Percentiles rank a stretch among this genome's conserved stretches.
phyloP scores from a whole-genome alignment of 108 stramenopile genomes.

The Aureococcus anophagefferens region DNA sequence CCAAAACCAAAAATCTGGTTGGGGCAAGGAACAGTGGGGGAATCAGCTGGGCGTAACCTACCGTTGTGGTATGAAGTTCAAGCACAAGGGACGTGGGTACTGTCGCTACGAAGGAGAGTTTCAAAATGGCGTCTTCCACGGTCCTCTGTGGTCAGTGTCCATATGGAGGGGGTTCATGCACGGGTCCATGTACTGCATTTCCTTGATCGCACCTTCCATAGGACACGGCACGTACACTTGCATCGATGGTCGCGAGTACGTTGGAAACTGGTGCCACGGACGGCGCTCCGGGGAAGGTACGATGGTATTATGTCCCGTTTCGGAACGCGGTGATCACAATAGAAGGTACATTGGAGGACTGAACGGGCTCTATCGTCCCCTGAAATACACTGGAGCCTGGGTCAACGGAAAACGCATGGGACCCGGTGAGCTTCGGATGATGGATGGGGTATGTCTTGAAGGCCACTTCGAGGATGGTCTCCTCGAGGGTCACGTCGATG shows the following conservation, averaged over 20 bases:
- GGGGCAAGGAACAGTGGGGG: constrained; percentile 8
- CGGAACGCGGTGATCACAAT: constrained; percentile 4
- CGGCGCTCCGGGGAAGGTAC: constrained; percentile 3
- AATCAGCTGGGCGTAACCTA: neutral
- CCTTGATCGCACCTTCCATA: too few species aligned
- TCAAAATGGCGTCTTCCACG: constrained; percentile 6
- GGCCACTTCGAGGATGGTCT: neutral
- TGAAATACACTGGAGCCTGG: constrained; percentile 9
- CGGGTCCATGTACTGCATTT: too few species aligned
- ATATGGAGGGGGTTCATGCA: too few species aligned
- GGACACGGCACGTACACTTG: constrained; percentile 3
- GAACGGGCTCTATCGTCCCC: constrained; percentile 3
- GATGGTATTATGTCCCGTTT: neutral
- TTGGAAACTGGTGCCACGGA: neutral
- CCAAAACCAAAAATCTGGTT: neutral
- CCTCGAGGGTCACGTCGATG: neutral
- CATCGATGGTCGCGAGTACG: constrained; percentile 2
- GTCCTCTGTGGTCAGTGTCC: neutral
- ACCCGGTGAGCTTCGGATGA: neutral
- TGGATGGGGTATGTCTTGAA: neutral
- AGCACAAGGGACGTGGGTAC: constrained; percentile 7
- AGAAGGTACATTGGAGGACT: constrained; percentile 1
- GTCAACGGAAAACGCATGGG: neutral
- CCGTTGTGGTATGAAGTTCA: neutral
- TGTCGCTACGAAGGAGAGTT: constrained; percentile 7